Conservation (phyloP, 257 asterid species). For the Paulownia fortunei region DNA sequence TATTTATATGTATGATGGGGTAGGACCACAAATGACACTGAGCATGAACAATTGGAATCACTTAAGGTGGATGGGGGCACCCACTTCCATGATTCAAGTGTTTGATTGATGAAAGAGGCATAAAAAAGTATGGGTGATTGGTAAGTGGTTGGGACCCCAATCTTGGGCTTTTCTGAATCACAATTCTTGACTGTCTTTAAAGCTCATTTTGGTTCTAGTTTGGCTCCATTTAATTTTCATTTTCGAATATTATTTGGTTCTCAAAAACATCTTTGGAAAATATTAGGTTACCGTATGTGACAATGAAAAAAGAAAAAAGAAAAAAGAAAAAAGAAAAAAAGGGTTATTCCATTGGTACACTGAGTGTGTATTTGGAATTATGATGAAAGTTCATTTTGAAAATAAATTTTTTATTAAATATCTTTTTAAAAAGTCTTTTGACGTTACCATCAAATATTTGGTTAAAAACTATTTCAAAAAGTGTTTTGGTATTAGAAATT, state of each 20-base stretch:
- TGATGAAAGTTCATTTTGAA: too few relatives aligned
- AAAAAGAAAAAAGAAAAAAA: too few relatives aligned
- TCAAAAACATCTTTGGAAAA: too few relatives aligned
- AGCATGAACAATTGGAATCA: conserved; percentile 4
- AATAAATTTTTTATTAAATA: too few relatives aligned
- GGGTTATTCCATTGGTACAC: too few relatives aligned
- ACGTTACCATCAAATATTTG: too few relatives aligned
- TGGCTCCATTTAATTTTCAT: neutral
- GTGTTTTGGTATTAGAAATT: too few relatives aligned
- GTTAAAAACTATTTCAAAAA: too few relatives aligned
- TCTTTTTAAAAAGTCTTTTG: too few relatives aligned
- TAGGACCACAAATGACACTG: conserved; percentile 20
- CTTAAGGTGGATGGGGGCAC: neutral
- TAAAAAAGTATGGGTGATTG: neutral
- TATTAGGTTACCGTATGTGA: too few relatives aligned
- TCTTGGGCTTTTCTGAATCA: neutral
- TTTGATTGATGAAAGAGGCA: neutral
- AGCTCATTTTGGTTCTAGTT: neutral
- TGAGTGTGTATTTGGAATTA: too few relatives aligned
- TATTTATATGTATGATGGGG: neutral
- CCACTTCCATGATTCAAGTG: conserved; percentile 19
- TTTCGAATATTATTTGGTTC: neutral
- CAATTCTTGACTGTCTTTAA: neutral
- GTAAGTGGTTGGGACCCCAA: neutral
- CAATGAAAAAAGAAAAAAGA: too few relatives aligned